Base-by-base conservation (phyloP, 75 land plant genomes). In the Pinus taeda region DNA sequence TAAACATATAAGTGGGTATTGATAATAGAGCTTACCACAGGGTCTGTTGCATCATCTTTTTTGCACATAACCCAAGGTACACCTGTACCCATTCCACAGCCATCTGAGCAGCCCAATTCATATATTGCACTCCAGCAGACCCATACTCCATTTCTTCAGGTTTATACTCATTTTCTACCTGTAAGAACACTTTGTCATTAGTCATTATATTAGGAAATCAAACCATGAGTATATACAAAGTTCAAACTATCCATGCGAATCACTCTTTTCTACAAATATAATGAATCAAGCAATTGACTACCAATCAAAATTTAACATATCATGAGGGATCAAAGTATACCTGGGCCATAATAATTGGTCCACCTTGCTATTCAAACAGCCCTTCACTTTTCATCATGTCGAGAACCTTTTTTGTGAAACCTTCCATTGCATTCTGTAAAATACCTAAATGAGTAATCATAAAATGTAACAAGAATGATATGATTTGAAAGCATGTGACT, bases 1-100 rank as follows among this genome's bases (percentile, higher is more conserved):
- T 70, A 22, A 45, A 37, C 9, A n/a, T n/a, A 30, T 11, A 73
- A 33, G 29, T 53, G 53, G 26, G 8, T 24, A 20, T 73, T 12
- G 6, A n/a, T 26, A 78, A 74, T 0, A 75, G 18, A 24, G 53
- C 87, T 67, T 61, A 95, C 96, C 80, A 96, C 80, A 57, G 90
- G 92, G 71, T 85, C 85, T 61, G 95, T 98, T 26, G 99, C 99
- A 82, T 92, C 95, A 69, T 95, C 83, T 77, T 97, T 89, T 80
- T 94, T 92, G 87, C 95, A 97, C 99, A 97, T 94, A 61, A 93
- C 83, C 98, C 98, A 97, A 5, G 98, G 99, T 13, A 97, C 95
- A 75, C 90, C 85, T 0, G 90, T 89, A 53, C 84, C 75, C 70
- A 88, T 62, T 39, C 88, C 85, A 83, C 85, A 37, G 95, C 99